Evolutionary conservation across 495 filamentous ascomycete genomes (phyloP).

Genomic region (Zalerion maritima): DNA sequence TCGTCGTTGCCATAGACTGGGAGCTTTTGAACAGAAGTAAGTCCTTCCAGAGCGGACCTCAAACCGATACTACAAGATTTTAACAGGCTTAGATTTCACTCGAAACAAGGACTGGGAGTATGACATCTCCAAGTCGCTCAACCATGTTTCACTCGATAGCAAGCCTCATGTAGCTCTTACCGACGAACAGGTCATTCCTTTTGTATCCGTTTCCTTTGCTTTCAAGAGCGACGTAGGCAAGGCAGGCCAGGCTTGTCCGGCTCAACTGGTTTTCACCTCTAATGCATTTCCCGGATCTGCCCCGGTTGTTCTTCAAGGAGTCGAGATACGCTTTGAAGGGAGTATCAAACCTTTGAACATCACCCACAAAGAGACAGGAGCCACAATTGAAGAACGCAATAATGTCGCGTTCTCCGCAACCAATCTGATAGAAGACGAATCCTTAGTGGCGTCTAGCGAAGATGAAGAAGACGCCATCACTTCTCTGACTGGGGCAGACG

Average conservation of each 20-base stretch:
- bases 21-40: conserved; percentile 60
- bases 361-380: conserved; percentile 21
- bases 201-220: conserved; percentile 54
- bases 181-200: conserved; percentile 54
- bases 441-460: conserved; percentile 14
- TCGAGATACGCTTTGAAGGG: conserved; percentile 57
- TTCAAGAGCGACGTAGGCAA: conserved; percentile 66
- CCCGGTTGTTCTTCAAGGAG: conserved; percentile 47
- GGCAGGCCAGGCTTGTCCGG: conserved; percentile 60
- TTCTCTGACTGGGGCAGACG: conserved; percentile 36
- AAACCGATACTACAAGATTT: not conserved
- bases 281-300: conserved; percentile 45
- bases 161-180: conserved; percentile 52
- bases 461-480: conserved; percentile 14
- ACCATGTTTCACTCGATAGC: conserved; percentile 34
- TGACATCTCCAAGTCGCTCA: conserved; percentile 56
- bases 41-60: conserved; percentile 12
- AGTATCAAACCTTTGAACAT: conserved; percentile 44
- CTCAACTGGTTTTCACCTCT: conserved; percentile 63
- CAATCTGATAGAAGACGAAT: conserved; percentile 3
- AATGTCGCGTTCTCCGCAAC: conserved; percentile 7
- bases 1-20: conserved; percentile 66
- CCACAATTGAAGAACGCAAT: conserved; percentile 8
- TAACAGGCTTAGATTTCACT: conserved; percentile 10
- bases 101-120: conserved; percentile 50